phyloP scores from a whole-genome alignment of 2,329 filamentous ascomycete genomes.

The Escovopsis sp. region DNA sequence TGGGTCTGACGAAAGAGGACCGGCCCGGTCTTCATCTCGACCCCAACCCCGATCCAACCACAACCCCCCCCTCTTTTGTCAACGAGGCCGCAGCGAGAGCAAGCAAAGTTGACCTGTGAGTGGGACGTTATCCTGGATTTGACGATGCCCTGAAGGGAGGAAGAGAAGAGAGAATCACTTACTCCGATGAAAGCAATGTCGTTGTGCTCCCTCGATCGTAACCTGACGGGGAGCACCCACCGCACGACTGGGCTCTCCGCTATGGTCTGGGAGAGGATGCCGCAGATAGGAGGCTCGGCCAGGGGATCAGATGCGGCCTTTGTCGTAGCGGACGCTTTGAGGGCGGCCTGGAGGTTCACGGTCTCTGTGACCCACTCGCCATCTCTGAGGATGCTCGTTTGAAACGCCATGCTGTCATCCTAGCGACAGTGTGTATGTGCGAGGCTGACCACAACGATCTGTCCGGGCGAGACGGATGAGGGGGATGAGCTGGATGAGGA shows the following conservation, averaged over 20 bases:
- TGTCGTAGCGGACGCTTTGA: slow-evolving; percentile 22
- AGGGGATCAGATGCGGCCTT: slow-evolving; percentile 17
- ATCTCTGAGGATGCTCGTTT: slow-evolving; percentile 38
- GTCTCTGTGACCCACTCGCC: slow-evolving; percentile 44
- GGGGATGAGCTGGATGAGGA: no score
- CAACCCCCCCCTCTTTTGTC: no score
- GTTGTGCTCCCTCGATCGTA: slow-evolving; percentile 55
- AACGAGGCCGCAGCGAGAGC: background rate
- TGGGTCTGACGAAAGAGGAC: no score
- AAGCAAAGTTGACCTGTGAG: background rate
- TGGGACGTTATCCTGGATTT: no score
- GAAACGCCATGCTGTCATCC: slow-evolving; percentile 27
- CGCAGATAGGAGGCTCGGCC: slow-evolving; percentile 39
- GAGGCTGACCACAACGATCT: no score
- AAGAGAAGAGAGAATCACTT: slow-evolving; percentile 20
- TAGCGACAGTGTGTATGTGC: slow-evolving; percentile 9
- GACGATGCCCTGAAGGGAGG: background rate
- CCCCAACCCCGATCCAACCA: no score
- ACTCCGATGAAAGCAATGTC: slow-evolving; percentile 80
- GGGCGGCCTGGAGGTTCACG: slow-evolving; percentile 27
- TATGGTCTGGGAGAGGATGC: slow-evolving; percentile 65
- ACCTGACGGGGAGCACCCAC: slow-evolving; percentile 64
- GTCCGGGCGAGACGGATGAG: no score
- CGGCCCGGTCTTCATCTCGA: no score
- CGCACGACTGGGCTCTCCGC: slow-evolving; percentile 61